Evolutionary conservation across 306 rosid genomes (phyloP).

Genomic region (Quercus variabilis): DNA sequence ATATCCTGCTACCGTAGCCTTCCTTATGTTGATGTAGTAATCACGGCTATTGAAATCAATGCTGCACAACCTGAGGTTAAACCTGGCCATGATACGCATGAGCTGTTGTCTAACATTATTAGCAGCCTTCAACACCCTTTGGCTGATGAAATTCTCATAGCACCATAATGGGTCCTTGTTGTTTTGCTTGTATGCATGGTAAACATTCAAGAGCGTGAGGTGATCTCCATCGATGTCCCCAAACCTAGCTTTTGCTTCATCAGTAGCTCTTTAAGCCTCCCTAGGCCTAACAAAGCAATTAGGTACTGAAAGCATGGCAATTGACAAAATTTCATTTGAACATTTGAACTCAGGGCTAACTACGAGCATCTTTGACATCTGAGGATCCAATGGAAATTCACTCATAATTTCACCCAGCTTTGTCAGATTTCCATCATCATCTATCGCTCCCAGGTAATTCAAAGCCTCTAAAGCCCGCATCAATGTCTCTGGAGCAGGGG

Average conservation of each 20-base stretch:
- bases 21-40: constrained; percentile 82
- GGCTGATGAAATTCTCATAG: constrained; percentile 78
- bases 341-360: constrained; percentile 92
- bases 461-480: constrained; percentile 95
- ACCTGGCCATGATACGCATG: constrained; percentile 81
- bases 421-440: constrained; percentile 90
- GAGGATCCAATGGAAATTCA: constrained; percentile 92
- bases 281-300: constrained; percentile 99
- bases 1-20: constrained; percentile 94
- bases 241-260: constrained; percentile 95
- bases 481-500: constrained; percentile 97
- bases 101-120: constrained; percentile 90
- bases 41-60: constrained; percentile 85
- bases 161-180: constrained; percentile 93
- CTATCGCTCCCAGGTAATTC: constrained; percentile 92
- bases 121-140: constrained; percentile 79
- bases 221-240: constrained; percentile 98
- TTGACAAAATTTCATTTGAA: constrained; percentile 86
- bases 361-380: constrained; percentile 98
- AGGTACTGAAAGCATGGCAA: constrained; percentile 99
- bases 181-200: constrained; percentile 94
- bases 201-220: constrained; percentile 88
- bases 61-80: constrained; percentile 84
- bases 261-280: constrained; percentile 97
- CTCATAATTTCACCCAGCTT: constrained; percentile 92